Evolutionary conservation across 1,284 basidiomycete species (phyloP).

Genomic region (Pyrrhoderma lamaoense): DNA sequence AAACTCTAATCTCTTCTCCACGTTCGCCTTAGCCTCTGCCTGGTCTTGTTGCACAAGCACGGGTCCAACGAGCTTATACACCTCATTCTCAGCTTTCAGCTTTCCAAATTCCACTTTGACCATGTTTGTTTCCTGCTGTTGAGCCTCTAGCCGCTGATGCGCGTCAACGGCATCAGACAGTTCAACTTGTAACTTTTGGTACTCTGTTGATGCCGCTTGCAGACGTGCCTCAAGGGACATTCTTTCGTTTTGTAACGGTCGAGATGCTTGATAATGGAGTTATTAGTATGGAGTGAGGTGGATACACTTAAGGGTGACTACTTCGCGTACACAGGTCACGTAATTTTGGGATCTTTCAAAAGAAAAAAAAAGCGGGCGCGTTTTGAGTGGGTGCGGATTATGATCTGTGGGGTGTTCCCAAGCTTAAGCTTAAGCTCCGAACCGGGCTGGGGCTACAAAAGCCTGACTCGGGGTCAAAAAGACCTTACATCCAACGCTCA

Average conservation of each 20-base stretch:
- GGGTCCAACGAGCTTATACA: slow-evolving; percentile 92
- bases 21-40: slow-evolving; percentile 81
- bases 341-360: no score
- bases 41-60: slow-evolving; percentile 89
- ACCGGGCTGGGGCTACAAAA: no score
- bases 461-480: no score
- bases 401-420: no score
- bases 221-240: slow-evolving; percentile 50
- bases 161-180: slow-evolving; percentile 68
- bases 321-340: no score
- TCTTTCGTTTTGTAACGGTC: background rate
- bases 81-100: slow-evolving; percentile 69
- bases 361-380: no score
- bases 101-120: slow-evolving; percentile 88
- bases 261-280: no score
- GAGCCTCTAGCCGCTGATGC: slow-evolving; percentile 78
- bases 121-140: slow-evolving; percentile 85
- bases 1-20: slow-evolving; percentile 88
- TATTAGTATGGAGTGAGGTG: no score
- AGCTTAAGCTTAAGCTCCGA: no score
- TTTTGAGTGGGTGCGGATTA: no score
- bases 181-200: slow-evolving; percentile 75
- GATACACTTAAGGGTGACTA: no score
- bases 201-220: slow-evolving; percentile 62
- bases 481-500: no score